Evolutionary conservation across 176 grass and related monocot genomes (phyloP), one percentile per base, ranked within the genome.

Genomic region (Thalia dealbata): DNA sequence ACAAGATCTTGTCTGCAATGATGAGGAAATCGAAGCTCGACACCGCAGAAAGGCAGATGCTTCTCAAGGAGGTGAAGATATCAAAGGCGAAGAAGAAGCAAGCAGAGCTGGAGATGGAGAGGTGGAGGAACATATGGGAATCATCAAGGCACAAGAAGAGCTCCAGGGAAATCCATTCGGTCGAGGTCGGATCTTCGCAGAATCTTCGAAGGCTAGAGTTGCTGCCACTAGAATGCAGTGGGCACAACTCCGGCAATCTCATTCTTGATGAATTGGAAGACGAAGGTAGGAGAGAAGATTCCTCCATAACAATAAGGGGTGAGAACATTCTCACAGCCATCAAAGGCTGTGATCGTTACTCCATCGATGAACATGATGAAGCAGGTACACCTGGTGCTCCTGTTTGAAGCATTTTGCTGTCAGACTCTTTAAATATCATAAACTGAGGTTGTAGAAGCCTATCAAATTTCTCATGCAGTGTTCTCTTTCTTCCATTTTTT

Each of bases 21-120:
- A 73, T 96, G 79, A 81, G 88, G 35, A 96, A 96, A 83, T 89
- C 84, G 50, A 96, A 89, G 85, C 78, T 91, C 30, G 88, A 96
- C 62, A 81, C 85, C 25, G 83, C 83, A 19, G 88, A 91, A 71
- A 77, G 79, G 76, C 85, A 89, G 70, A 81, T 87, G 92, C 73
- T 91, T 43, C 75, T 91, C 52, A 73, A 87, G 26, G 92, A 96
- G 74, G 81, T 91, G 70, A 96, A 96, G 76, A 52, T 87, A 70
- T 69, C 76, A 52, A 91, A 91, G 67, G 92, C 82, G 52, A 85
- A 77, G 76, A 81, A 86, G 72, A 96, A 91, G 74, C 92, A 91
- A 71, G 86, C 86, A 6, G 88, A 91, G 74, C 66, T 91, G 46
- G 92, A 96, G 74, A 71, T 61, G 45, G 88, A 91, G 21, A 81